Evolutionary conservation across 306 rosid genomes (phyloP).

Genomic region (Bauhinia variegata): DNA sequence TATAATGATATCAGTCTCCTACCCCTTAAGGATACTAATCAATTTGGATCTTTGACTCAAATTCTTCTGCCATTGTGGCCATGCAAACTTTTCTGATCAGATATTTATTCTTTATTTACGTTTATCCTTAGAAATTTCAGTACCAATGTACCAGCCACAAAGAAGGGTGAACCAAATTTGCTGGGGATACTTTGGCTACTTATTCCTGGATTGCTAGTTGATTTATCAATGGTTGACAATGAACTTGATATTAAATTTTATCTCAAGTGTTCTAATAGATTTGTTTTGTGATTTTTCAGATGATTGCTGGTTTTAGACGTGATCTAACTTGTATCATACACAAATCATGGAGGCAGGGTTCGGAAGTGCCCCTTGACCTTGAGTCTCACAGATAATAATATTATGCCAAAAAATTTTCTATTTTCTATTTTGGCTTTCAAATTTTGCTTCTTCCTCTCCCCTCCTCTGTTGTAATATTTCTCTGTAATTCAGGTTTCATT

Average conservation of each 20-base stretch:
- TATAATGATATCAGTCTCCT: background rate
- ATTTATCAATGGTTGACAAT: slow-evolving; percentile 8
- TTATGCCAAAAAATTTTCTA: slow-evolving; percentile 11
- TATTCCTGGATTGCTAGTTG: slow-evolving; percentile 11
- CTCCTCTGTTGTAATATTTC: too few relatives aligned
- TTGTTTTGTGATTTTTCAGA: slow-evolving; percentile 36
- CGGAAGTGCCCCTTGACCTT: slow-evolving; percentile 17
- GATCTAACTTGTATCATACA: too few relatives aligned
- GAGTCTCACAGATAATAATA: slow-evolving; percentile 28
- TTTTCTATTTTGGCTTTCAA: slow-evolving; percentile 14
- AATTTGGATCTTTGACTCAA: slow-evolving; percentile 19
- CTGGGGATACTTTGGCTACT: slow-evolving; percentile 8
- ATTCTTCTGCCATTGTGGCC: background rate
- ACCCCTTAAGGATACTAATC: background rate
- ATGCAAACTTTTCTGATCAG: background rate
- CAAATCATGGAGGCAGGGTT: slow-evolving; percentile 31
- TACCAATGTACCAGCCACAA: background rate
- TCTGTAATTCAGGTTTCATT: slow-evolving; percentile 5
- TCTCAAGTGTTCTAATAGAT: slow-evolving; percentile 19
- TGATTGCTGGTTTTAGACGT: slow-evolving; percentile 29
- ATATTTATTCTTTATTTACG: slow-evolving; percentile 11
- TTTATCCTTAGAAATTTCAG: background rate
- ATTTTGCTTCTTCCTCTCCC: slow-evolving; percentile 1
- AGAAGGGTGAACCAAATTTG: slow-evolving; percentile 13
- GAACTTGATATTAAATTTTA: slow-evolving; percentile 1